phyloP scores from a whole-genome alignment of 805 yeast genomes.

The Barnettozyma californica region DNA sequence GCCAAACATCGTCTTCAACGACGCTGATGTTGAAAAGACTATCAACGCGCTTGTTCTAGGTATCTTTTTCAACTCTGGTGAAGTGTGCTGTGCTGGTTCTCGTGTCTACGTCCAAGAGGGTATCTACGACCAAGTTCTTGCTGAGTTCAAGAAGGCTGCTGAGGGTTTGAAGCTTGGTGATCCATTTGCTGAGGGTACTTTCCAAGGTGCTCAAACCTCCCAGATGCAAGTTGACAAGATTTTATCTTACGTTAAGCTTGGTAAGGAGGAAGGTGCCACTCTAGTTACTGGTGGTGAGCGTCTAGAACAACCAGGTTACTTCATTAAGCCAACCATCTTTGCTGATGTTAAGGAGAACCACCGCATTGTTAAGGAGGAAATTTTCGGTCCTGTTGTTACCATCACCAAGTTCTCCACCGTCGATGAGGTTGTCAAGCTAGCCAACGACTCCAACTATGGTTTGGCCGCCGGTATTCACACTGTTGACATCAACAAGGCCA shows the following conservation, averaged over 20 bases:
- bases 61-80: constrained; percentile 92
- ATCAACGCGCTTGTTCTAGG: constrained; percentile 73
- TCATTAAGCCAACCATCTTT: constrained; percentile 67
- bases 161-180: constrained; percentile 65
- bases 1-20: constrained; percentile 83
- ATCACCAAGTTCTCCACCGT: constrained; percentile 74
- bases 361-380: constrained; percentile 71
- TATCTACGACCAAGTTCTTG: constrained; percentile 71
- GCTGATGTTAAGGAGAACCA: constrained; percentile 63
- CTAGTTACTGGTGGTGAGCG: constrained; percentile 67
- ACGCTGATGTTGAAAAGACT: constrained; percentile 74
- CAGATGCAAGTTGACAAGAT: constrained; percentile 74
- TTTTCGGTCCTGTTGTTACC: constrained; percentile 89
- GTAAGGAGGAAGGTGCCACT: constrained; percentile 80
- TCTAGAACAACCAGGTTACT: constrained; percentile 57
- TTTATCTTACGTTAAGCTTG: constrained; percentile 68
- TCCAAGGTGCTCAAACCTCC: constrained; percentile 93
- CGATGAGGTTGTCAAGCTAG: constrained; percentile 73
- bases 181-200: constrained; percentile 72
- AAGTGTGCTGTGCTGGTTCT: constrained; percentile 93
- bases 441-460: constrained; percentile 82
- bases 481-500: constrained; percentile 63
- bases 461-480: constrained; percentile 91
- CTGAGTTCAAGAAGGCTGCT: constrained; percentile 49
- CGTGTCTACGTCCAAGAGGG: constrained; percentile 84